These are phyloP conservation scores for Carex cristatella DNA, from an alignment of 176 grass and related monocot genomes.

Conservation along the genomic window DNA sequence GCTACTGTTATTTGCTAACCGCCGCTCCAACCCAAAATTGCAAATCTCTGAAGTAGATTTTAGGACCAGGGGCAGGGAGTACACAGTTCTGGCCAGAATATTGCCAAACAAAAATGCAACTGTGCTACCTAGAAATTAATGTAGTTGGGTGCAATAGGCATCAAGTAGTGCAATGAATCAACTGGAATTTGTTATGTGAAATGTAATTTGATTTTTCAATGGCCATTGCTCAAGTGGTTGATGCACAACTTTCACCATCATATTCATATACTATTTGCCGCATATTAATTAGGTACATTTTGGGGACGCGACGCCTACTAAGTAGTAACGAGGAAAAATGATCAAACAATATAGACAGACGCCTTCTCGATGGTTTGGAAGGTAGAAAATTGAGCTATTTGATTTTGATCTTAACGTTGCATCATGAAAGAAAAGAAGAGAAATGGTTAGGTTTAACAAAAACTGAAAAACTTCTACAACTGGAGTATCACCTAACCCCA, in stretches of 20 bases:
- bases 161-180: background rate
- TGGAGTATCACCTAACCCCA: conserved; percentile 20
- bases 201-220: background rate
- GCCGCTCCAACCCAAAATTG: conserved; percentile 3
- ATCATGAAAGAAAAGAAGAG: conserved; percentile 8
- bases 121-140: background rate
- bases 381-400: background rate
- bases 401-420: background rate
- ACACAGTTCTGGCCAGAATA: background rate
- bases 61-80: background rate
- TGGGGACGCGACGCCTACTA: background rate
- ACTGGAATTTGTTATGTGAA: background rate
- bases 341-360: background rate
- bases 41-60: conserved; percentile 12
- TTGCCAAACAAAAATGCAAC: background rate
- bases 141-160: background rate
- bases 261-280: background rate
- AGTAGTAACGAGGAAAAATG: background rate
- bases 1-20: background rate
- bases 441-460: conserved; percentile 21
- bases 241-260: background rate
- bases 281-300: background rate
- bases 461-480: conserved; percentile 12
- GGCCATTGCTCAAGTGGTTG: background rate
- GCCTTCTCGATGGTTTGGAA: conserved; percentile 11